phyloP scores from a whole-genome alignment of 176 grass and related monocot genomes.

The Stipa capillata region DNA sequence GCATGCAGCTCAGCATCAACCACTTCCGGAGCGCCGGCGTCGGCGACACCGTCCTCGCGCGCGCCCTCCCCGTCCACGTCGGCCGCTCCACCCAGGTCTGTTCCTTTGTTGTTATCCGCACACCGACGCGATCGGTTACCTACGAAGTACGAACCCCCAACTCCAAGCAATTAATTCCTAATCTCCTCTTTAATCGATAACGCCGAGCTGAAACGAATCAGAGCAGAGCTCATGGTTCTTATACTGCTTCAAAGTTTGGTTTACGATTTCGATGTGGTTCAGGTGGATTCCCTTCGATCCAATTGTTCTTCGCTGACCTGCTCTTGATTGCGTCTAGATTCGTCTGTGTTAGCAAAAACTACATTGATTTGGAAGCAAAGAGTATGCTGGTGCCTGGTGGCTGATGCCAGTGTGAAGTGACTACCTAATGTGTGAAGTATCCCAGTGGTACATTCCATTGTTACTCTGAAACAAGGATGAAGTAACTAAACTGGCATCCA shows the following conservation, averaged over 20 bases:
- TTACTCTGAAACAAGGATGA: background rate
- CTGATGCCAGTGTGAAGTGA: background rate
- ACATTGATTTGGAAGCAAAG: no score
- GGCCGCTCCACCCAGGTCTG: constrained; percentile 69
- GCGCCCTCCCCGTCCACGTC: constrained; percentile 46
- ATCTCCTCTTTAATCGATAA: background rate
- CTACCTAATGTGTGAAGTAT: background rate
- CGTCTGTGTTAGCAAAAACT: background rate
- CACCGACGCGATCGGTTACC: background rate
- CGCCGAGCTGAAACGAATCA: background rate
- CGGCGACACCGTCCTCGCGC: constrained; percentile 58
- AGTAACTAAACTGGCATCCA: background rate
- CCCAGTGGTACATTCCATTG: background rate
- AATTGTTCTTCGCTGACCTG: background rate
- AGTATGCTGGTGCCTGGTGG: background rate
- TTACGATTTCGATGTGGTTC: background rate
- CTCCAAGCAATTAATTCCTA: background rate
- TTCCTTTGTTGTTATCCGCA: background rate
- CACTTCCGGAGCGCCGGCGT: constrained; percentile 50
- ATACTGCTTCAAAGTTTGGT: background rate
- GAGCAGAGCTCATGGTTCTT: background rate
- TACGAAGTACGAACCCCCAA: background rate
- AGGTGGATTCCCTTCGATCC: background rate
- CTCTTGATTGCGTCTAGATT: background rate
- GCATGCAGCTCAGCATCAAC: constrained; percentile 80